Base-by-base conservation (phyloP, 805 yeast genomes). In the Cyberlindnera meyerae region DNA sequence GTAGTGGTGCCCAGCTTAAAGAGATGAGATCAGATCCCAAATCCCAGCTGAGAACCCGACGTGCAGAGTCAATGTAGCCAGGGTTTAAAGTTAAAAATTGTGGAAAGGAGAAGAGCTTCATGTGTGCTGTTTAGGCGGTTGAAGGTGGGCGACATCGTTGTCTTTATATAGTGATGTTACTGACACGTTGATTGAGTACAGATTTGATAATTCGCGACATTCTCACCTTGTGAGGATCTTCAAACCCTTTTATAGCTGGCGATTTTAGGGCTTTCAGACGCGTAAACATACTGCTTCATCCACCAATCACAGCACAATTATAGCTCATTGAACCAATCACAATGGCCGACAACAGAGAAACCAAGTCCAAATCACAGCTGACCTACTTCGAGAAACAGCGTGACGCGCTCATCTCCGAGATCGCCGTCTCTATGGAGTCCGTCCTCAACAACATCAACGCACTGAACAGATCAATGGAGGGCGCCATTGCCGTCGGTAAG, bases 401-500 rank as follows among this genome's bases (percentile, higher is more conserved):
- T 13, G 82, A 77, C 42, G 54, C 66, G 15, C 63, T 78, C 27
- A 61, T 79, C n/a, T 69, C 74, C 29, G 82, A 78, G 42, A 76
- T 79, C 30, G 58, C 77, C 3, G 50, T 57, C n/a, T 63, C 77
- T 9, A 70, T 82, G 73, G 87, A 79, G 47, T 70, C 80, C 0
- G 82, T 82, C 6, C 63, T 81, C 34, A 67, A 75, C 49, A 79
- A 79, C 47, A 57, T 83, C 39, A 81, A 79, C 47, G 70, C 77
- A 15, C 61, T 83, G 41, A 82, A 82, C 52, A 66, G 86, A 29
- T 73, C 88, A 0, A 60, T 83, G 34, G 82, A 79, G 46, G 77
- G 75, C 29, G 73, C 79, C 3, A 70, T 81, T 12, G 80, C 82
- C 16, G 85, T 83, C 3, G 89, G 93, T 2, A 77, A 77, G 51